Percentiles rank a stretch among this genome's conserved stretches.
Conservation (phyloP, 2,329 filamentous ascomycete genomes). For the Sclerotinia glacialis region DNA sequence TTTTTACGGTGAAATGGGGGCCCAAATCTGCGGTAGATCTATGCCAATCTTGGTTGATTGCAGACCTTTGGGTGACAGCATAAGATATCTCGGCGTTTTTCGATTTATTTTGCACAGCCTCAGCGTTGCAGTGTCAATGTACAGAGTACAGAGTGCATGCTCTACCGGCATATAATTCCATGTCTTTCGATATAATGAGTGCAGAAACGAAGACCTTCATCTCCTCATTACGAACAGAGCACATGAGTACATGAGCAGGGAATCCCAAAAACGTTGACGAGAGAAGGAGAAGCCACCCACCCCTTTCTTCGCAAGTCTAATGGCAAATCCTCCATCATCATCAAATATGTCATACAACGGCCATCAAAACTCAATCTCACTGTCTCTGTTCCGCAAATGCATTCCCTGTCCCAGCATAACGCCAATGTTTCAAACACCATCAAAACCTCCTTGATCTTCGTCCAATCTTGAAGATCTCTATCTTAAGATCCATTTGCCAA, state of each 20-base stretch:
- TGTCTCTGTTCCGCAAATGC: neutral
- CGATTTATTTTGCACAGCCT: slow-evolving; percentile 18
- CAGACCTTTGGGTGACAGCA: slow-evolving; percentile 13
- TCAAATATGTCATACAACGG: neutral
- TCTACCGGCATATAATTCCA: slow-evolving; percentile 1
- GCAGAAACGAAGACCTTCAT: slow-evolving; percentile 7
- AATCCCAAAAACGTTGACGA: neutral
- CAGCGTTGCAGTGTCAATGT: slow-evolving; percentile 14
- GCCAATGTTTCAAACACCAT: slow-evolving; percentile 17
- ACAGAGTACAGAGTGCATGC: neutral
- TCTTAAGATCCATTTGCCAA: slow-evolving; percentile 16
- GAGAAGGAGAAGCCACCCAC: neutral
- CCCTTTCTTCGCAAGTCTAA: slow-evolving; percentile 4
- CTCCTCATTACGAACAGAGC: neutral
- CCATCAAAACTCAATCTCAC: neutral
- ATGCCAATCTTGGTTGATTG: slow-evolving; percentile 7
- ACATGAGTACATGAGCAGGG: neutral
- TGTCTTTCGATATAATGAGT: neutral
- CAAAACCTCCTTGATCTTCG: slow-evolving; percentile 14
- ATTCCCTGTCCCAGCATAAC: neutral
- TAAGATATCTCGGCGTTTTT: slow-evolving; percentile 15
- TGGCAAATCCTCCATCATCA: neutral
- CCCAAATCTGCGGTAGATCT: slow-evolving; percentile 16
- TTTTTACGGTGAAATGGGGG: neutral
- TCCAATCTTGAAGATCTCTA: slow-evolving; percentile 22